Conservation (phyloP, 2,329 filamentous ascomycete species). For the Onygenales sp. region DNA sequence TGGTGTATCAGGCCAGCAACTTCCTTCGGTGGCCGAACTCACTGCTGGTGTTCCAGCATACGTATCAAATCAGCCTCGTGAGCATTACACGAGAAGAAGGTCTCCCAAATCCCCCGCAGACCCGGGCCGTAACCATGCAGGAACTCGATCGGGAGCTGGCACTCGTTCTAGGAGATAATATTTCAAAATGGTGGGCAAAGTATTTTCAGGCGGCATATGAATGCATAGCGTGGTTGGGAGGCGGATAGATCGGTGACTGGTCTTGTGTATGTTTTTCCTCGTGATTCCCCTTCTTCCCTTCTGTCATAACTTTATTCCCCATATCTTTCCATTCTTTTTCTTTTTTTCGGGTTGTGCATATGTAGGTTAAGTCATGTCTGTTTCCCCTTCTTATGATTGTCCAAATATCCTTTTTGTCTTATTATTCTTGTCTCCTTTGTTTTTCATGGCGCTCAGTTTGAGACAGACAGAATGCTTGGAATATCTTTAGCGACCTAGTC, state of each 20-base stretch:
- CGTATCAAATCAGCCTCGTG: constrained; percentile 28
- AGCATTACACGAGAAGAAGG: constrained; percentile 19
- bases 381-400: constrained; percentile 7
- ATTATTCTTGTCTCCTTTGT: constrained; percentile 1
- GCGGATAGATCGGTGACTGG: constrained; percentile 13
- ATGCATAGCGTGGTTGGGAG: constrained; percentile 31
- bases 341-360: constrained; percentile 19
- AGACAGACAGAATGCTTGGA: neutral
- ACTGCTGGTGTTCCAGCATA: constrained; percentile 39
- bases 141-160: constrained; percentile 22
- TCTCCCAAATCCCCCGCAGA: constrained; percentile 19
- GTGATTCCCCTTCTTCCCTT: no score
- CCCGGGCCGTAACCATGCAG: constrained; percentile 19
- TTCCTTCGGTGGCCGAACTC: constrained; percentile 38
- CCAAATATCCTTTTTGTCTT: constrained; percentile 1
- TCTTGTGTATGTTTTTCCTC: neutral
- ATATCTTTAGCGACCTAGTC: neutral
- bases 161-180: constrained; percentile 22
- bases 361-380: constrained; percentile 5
- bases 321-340: constrained; percentile 3
- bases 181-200: constrained; percentile 11
- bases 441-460: constrained; percentile 7
- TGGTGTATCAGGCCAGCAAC: constrained; percentile 24
- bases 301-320: no score
- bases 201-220: constrained; percentile 7